A percentile compares a stretch with the other conserved stretches of the same genome.
phyloP scores from a whole-genome alignment of 2,329 filamentous ascomycete genomes.

The Arthrinium puccinioides region DNA sequence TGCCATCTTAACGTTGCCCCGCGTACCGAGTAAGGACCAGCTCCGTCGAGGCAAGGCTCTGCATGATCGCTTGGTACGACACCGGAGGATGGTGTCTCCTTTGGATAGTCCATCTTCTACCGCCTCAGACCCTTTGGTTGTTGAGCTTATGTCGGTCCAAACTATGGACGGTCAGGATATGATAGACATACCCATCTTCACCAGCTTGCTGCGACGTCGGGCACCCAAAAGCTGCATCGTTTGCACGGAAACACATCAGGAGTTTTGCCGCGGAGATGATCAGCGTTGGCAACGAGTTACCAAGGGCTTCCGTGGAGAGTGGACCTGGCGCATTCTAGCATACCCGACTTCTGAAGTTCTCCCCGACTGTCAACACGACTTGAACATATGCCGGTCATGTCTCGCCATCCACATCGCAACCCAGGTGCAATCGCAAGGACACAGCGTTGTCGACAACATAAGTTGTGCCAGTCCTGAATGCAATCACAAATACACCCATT shows the following conservation, averaged over 20 bases:
- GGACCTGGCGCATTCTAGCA: slow-evolving; percentile 8
- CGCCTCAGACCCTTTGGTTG: neutral
- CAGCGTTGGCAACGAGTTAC: slow-evolving; percentile 2
- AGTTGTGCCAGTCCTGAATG: slow-evolving; percentile 7
- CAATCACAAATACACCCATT: slow-evolving; percentile 4
- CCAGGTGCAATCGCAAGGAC: slow-evolving; percentile 30
- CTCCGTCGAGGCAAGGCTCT: slow-evolving; percentile 6
- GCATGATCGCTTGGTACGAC: slow-evolving; percentile 6
- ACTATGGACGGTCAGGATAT: slow-evolving; percentile 4
- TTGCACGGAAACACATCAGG: slow-evolving; percentile 6
- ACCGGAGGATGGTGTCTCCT: slow-evolving; percentile 4
- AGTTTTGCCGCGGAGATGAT: slow-evolving; percentile 3
- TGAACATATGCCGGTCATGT: slow-evolving; percentile 7
- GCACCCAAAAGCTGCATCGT: slow-evolving; percentile 4
- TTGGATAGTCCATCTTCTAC: neutral
- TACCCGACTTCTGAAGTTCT: slow-evolving; percentile 7
- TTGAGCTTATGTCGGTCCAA: slow-evolving; percentile 1
- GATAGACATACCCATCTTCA: slow-evolving; percentile 6
- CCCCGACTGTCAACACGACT: slow-evolving; percentile 6
- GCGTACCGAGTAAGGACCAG: slow-evolving; percentile 2
- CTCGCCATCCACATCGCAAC: slow-evolving; percentile 6
- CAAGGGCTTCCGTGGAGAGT: slow-evolving; percentile 8
- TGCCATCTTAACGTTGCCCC: slow-evolving; percentile 4
- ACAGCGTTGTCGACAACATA: slow-evolving; percentile 24
- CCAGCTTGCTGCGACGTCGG: slow-evolving; percentile 2